Evolutionary conservation across 2,329 filamentous ascomycete genomes (phyloP), one percentile per base, ranked within the genome.

Genomic region (Alternaria dauci): DNA sequence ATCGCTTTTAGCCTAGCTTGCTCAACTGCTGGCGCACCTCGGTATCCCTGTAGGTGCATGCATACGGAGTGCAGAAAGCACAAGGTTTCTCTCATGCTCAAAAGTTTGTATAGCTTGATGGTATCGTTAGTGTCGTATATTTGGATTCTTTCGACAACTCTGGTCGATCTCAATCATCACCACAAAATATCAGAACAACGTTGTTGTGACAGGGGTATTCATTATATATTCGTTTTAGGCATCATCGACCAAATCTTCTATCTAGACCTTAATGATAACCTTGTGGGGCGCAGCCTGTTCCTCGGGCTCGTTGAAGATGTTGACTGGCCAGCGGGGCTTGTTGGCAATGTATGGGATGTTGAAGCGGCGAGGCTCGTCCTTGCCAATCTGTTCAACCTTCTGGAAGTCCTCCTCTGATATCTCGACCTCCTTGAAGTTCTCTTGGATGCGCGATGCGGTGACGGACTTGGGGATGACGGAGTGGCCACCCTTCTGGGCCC

Each of bases 401-500:
- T 73, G 63, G 28, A 72, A 68, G 58, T 70, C 68, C 25, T 69
- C 69, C 42, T 71, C 60, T 23, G 70, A 67, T 6, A 75, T 62
- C 52, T 75, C 72, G 25, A 74, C 63, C 60, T 74, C 72, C 65
- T 74, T 67, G 65, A 75, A 75, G 64, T 76, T 76, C 51, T 71
- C 71, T 28, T 66, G 63, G 52, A 76, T 76, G 48, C 73, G 71
- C 20, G 67, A 69, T 12, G 71, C 59, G 3, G 71, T 75, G 12
- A 76, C 71, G 6, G 71, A 74, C 69, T 76, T 76, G 55, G 73
- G 73, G 38, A 76, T 75, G 52, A 75, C 72, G 18, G 63, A 69
- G 61, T 72, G 68, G 12, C 73, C 73, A 20, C 71, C 70, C 84
- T 96, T 92, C 18, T 92, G 96, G 32, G 92, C 87, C 93, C 93